Base-by-base conservation (phyloP, 2,329 filamentous ascomycete species). In the Monosporascus cannonballus region DNA sequence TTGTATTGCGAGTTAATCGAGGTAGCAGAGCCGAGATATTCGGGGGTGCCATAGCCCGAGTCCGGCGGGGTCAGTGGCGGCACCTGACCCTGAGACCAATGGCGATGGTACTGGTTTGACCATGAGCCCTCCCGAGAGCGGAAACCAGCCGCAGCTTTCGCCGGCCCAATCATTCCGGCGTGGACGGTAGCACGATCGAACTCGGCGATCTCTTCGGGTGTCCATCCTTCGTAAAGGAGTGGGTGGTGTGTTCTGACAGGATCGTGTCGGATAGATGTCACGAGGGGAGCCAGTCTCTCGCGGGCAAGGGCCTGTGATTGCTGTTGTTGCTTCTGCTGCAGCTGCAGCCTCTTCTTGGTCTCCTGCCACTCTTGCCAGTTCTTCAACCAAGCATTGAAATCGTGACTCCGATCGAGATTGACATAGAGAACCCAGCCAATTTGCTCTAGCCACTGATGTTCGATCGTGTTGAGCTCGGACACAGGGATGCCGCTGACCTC, bases 401-500 rank as follows among this genome's bases (percentile, higher is more conserved):
- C 91, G 64, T 90, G 84, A 66, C 86, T 84, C 62, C 85, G 81
- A 59, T 89, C 81, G 27, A 92, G 84, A 65, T 95, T 91, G 67
- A 94, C 87, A 67, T 96, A 94, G 51, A 96, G 83, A 59, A 85
- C 80, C 86, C 90, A 96, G 61, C 84, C 79, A 68, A 95, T 94
- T 42, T 86, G 85, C 51, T 83, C 78, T 41, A 96, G 79, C 92
- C 92, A 96, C 62, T 95, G 87, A 63, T 87, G 83, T 75, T 96
- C 92, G 69, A 96, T 81, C 55, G 80, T 77, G 73, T 96, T 96
- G 61, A 96, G 79, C 66, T 96, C 90, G 3, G 80, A 73, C 20
- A 96, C 90, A 34, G 86, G 78, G 60, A 96, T 96, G 56, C 89
- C 90, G 71, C 90, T 96, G 50, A 96, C 92, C 67, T 96, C 92